Base-by-base conservation (phyloP, 768 basidiomycete species). In the Boletus subparvulus region DNA sequence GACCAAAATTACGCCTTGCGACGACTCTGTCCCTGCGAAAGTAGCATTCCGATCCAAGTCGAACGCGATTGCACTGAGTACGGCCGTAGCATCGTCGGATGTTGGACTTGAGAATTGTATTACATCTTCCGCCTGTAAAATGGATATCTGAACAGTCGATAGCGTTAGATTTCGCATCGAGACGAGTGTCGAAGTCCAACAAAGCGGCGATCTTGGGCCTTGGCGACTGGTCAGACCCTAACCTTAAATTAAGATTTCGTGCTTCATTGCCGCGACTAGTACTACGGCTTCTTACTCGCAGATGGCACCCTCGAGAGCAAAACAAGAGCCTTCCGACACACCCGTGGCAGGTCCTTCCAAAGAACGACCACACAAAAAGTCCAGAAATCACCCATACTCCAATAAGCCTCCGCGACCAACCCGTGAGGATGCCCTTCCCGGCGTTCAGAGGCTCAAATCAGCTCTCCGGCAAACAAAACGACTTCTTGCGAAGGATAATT, bases 401-500 rank as follows among this genome's bases (percentile, higher is more conserved):
- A 50, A 58, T 11, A 58, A 57, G 12, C 24, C 43, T 47, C 58
- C 49, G n/a, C 61, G 35, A 35, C 9, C 47, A 6, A 26, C 35
- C 16, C 26, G 46, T 11, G 64, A 66, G 3, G 65, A 68, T 45
- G 41, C 62, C 16, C 56, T 64, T 28, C 87, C 86, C 3, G 93
- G 94, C 16, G 81, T 94, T 7, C 89, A 89, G 63, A 97, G 93
- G 73, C 75, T 96, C 60, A 98, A 97, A 70, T 81, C 93, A 6
- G 77, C 86, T 28, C 74, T 98, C 51, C 77, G 95, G 52, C 94
- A 96, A 73, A 88, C 93, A 1, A 83, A 83, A 58, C 76, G 95
- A 46, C 74, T 98, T 37, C 78, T 96, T 35, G 87, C 89, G 26
- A 94, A 89, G 87, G 89, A 93, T 41, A 88, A 80, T 32, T 74